Base-by-base conservation (phyloP, 2,329 filamentous ascomycete genomes). In the Alternaria solani region DNA sequence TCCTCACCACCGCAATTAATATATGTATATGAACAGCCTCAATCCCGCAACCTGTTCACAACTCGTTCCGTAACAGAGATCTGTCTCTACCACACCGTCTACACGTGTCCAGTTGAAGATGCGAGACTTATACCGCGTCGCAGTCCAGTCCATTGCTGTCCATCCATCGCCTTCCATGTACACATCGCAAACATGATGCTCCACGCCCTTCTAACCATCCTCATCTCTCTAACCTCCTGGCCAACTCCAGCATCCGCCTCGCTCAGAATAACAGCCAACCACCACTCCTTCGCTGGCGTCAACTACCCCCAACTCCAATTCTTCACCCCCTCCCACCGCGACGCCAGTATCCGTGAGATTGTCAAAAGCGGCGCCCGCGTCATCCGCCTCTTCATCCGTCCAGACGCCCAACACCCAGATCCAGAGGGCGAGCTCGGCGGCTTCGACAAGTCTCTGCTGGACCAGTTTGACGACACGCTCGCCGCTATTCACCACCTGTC, bases 1-100 rank as follows among this genome's bases (percentile, higher is more conserved):
- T 51, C 48, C 32, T 44, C 36, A 41, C 47, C 62, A 52, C 41
- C 41, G 64, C 67, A 75, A 75, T 77, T 73, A 77, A 78, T 76
- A 64, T 76, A 77, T 74, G 61, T 74, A 75, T 52, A 66, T 74
- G 74, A 76, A 68, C 69, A 67, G 64, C 68, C 67, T 74, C 71
- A 74, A 74, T 74, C 67, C 72, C 65, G 48, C 62, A 51, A 61
- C 61, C 70, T 68, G 66, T 36, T 36, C 63, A 61, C 67, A 49
- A 62, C 58, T 57, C 63, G 62, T 57, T 42, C 59, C 61, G 14
- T 65, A 68, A 62, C 52, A 65, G 65, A 68, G 49, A 74, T 69
- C 52, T 71, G 65, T 61, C 66, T 72, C 66, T 67, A 74, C 61
- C 8, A 23, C 32, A 57, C 49, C 65, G 49, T 65, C 67, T 74